Conservation (phyloP, 257 asterid species). For the Nicotiana tabacum region DNA sequence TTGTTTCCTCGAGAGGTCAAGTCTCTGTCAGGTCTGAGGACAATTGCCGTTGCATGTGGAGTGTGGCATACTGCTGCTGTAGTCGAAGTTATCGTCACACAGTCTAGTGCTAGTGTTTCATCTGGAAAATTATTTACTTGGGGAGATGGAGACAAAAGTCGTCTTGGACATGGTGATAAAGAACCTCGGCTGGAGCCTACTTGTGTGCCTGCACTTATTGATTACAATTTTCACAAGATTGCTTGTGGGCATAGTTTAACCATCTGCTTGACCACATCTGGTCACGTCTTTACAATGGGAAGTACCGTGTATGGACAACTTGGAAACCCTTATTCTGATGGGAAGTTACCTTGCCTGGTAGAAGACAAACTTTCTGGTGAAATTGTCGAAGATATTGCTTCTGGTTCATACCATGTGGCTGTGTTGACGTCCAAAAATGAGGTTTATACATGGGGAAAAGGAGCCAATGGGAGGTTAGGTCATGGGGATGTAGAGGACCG, state of each 20-base stretch:
- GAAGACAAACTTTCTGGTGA: conserved; percentile 70
- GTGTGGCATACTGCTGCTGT: conserved; percentile 98
- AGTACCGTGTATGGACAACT: conserved; percentile 90
- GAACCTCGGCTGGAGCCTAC: conserved; percentile 87
- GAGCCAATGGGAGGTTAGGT: conserved; percentile 94
- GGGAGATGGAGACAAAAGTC: conserved; percentile 95
- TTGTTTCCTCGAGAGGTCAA: conserved; percentile 74
- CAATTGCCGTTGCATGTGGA: conserved; percentile 86
- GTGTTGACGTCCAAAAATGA: conserved; percentile 76
- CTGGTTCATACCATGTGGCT: conserved; percentile 84
- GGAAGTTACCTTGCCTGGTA: conserved; percentile 69
- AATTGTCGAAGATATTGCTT: conserved; percentile 64
- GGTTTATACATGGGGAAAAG: conserved; percentile 94
- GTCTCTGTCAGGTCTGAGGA: conserved; percentile 74
- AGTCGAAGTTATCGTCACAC: conserved; percentile 82
- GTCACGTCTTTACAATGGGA: conserved; percentile 84
- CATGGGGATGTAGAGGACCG: conserved; percentile 91
- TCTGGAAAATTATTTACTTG: conserved; percentile 91
- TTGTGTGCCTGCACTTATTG: conserved; percentile 89
- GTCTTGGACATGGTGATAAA: conserved; percentile 93
- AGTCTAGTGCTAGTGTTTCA: conserved; percentile 67
- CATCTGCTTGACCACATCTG: conserved; percentile 69
- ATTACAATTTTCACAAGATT: conserved; percentile 66
- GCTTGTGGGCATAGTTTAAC: conserved; percentile 94
- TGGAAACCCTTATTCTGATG: conserved; percentile 76